Base-by-base conservation (phyloP, 2,329 filamentous ascomycete species). In the Penicillium sp. region DNA sequence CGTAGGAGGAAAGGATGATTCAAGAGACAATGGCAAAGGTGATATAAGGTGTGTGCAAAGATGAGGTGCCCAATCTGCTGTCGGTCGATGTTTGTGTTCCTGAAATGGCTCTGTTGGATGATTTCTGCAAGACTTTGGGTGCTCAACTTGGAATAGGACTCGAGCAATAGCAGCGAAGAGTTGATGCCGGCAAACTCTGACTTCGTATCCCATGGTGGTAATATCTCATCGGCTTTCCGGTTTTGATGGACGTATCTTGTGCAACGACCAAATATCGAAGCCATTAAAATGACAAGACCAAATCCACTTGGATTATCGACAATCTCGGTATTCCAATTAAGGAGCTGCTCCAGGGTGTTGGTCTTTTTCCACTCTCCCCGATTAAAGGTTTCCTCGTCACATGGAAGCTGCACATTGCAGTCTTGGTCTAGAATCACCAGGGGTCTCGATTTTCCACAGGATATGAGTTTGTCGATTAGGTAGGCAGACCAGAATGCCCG, bases 1-100 rank as follows among this genome's bases (percentile, higher is more conserved):
- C 67, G 66, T 4, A 76, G 56, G 6, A 75, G 60, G 54, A 77
- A 75, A 0, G 74, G 74, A 55, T 78, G 75, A 58, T 76, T 68
- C 3, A 78, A 60, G n/a, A 77, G 58, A 55, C 73, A 76, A 34
- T 76, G 71, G 39, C 69, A 72, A 6, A 75, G 63, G 42, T 76
- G 73, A 42, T 73, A 78, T 1, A 77, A 54, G 1, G 69, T 67
- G 31, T 72, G 69, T 3, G 74, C 68, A 42, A 73, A 75, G 12
- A 73, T 58, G 10, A 72, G 56, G 55, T 71, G 71, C 5, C 69
- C 71, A 5, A 62, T 54, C 25, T 64, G 48, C 20, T 70, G 65
- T 17, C 67, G 64, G 34, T 72, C 65, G 17, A 7, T 67, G 53
- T 7, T 39, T 38, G 11, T 56, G 42, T 28, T 45, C 11, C 14